Conservation (phyloP, 1,284 basidiomycete genomes). For the Ustilago trichophora region DNA sequence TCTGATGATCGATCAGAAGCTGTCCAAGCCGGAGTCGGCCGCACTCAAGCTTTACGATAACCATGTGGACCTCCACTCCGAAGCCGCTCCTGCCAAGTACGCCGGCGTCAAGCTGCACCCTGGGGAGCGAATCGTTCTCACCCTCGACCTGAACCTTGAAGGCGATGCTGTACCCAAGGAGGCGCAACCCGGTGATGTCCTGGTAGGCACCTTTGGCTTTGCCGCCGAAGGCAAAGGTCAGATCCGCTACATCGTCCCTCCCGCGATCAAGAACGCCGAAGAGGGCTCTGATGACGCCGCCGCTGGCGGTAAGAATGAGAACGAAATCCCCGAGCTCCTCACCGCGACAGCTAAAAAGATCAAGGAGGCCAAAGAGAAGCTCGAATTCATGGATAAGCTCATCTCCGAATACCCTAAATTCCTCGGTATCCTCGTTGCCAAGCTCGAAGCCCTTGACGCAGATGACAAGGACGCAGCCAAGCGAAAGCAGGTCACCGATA, state of each 20-base stretch:
- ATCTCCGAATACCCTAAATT: constrained; percentile 60
- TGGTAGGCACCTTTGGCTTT: constrained; percentile 62
- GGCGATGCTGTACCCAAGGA: constrained; percentile 64
- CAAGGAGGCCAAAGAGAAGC: constrained; percentile 57
- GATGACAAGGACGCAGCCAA: constrained; percentile 38
- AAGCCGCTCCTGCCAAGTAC: constrained; percentile 49
- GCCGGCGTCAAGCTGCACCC: constrained; percentile 61
- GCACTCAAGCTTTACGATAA: constrained; percentile 62
- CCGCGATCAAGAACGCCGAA: constrained; percentile 51
- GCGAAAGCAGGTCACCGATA: constrained; percentile 40
- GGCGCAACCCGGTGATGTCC: constrained; percentile 62
- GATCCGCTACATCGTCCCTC: constrained; percentile 63
- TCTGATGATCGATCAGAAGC: constrained; percentile 61
- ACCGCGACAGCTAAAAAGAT: constrained; percentile 63
- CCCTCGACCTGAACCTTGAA: constrained; percentile 61
- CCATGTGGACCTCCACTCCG: constrained; percentile 62
- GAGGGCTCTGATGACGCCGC: constrained; percentile 27
- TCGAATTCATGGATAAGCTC: constrained; percentile 59
- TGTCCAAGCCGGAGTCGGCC: constrained; percentile 62
- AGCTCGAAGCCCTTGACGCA: constrained; percentile 52
- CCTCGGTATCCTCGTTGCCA: constrained; percentile 60
- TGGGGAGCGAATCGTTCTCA: constrained; percentile 61
- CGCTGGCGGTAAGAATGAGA: constrained; percentile 43
- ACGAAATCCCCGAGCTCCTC: constrained; percentile 61
- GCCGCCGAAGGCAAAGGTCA: constrained; percentile 52